These are phyloP conservation scores for Aspergillus mulundensis DNA, from an alignment of 495 filamentous ascomycete genomes.

Conservation along the genomic window DNA sequence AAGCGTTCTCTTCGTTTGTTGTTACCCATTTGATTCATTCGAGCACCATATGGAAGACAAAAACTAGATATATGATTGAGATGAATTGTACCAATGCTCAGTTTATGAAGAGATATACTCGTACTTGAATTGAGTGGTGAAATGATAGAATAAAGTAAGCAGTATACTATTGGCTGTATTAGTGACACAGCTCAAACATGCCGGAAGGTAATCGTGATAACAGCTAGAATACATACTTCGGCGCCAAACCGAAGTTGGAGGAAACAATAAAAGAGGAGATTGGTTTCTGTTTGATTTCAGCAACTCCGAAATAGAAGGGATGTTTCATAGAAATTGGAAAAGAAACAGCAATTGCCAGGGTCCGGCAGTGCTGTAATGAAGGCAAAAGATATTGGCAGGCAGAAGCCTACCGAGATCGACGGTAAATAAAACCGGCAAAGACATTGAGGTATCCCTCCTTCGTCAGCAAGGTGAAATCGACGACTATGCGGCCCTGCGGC, in stretches of 20 bases:
- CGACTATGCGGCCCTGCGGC: conserved; percentile 33
- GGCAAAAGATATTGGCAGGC: not conserved
- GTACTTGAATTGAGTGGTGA: not conserved
- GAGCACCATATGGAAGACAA: not conserved
- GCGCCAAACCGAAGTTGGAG: not conserved
- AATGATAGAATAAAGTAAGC: not conserved
- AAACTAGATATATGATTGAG: not conserved
- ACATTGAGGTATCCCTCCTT: conserved; percentile 46
- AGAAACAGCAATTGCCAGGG: conserved; percentile 2
- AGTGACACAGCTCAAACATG: not conserved
- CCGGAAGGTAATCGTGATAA: not conserved
- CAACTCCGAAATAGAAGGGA: not conserved
- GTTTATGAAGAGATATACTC: not conserved
- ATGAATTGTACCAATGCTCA: not conserved
- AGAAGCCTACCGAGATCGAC: conserved; percentile 26
- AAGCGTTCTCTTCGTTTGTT: not conserved
- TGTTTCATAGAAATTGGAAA: conserved; percentile 2
- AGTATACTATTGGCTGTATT: not conserved
- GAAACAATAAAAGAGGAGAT: not conserved
- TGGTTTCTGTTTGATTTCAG: not conserved
- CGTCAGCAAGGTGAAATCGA: conserved; percentile 44
- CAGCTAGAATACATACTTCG: not conserved
- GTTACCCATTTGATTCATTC: not conserved
- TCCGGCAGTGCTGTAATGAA: not conserved
- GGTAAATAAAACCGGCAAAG: conserved; percentile 41